Evolutionary conservation across 1,284 basidiomycete species (phyloP).

Genomic region (Boletus albobrunnescens): DNA sequence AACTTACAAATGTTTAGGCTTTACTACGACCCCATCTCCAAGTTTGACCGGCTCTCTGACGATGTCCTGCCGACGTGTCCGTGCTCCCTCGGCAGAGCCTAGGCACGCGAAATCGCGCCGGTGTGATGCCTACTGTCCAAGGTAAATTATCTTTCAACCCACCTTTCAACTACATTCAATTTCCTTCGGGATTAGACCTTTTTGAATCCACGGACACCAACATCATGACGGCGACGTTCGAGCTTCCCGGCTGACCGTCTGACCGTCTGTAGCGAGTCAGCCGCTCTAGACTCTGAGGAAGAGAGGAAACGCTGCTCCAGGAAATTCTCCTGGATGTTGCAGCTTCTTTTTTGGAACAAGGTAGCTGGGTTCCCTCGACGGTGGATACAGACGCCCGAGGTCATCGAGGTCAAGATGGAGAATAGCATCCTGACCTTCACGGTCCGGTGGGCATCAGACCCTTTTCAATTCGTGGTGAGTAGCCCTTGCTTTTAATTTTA

Average conservation of each 20-base stretch:
- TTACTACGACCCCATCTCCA: conserved; percentile 44
- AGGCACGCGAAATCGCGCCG: too few species aligned
- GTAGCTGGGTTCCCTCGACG: too few species aligned
- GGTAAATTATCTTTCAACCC: too few species aligned
- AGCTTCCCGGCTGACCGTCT: conserved; percentile 43
- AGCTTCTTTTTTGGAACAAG: conserved; percentile 4
- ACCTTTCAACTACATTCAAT: not conserved
- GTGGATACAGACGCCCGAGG: too few species aligned
- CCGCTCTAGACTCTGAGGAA: not conserved
- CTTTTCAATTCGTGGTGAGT: too few species aligned
- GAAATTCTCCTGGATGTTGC: conserved; percentile 1
- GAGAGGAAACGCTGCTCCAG: conserved; percentile 5
- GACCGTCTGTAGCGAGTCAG: conserved; percentile 39
- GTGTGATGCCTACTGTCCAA: too few species aligned
- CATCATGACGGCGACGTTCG: conserved; percentile 41
- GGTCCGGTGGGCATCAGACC: too few species aligned
- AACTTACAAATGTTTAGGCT: too few species aligned
- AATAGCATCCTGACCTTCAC: too few species aligned
- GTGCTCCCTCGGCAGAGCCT: too few species aligned
- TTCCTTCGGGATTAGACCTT: conserved; percentile 39
- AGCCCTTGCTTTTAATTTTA: too few species aligned
- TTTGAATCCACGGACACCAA: conserved; percentile 39
- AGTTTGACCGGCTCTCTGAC: conserved; percentile 45
- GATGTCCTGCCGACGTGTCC: conserved; percentile 27
- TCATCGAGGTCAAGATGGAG: too few species aligned